phyloP scores from a whole-genome alignment of 2,329 filamentous ascomycete species.

The Pseudopyrenochaeta lycopersici region DNA sequence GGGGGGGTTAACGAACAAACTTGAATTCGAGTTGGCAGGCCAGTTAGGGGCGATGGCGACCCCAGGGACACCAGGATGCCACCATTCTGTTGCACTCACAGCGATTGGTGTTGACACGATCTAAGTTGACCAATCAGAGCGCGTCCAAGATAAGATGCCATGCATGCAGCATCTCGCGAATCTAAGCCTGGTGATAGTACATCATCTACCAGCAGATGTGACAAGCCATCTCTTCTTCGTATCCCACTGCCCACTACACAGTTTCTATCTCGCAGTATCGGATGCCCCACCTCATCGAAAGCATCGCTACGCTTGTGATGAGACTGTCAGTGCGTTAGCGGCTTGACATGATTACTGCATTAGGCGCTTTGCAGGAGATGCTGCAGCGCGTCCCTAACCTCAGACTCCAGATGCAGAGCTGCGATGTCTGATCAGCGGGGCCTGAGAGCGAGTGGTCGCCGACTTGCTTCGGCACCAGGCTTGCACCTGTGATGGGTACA shows the following conservation, averaged over 20 bases:
- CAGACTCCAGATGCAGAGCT: not conserved
- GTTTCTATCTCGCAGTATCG: not conserved
- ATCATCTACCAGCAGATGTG: not conserved
- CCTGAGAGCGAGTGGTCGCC: not conserved
- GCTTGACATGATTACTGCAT: conserved; percentile 3
- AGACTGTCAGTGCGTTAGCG: conserved; percentile 2
- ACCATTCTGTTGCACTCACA: not conserved
- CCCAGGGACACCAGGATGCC: too few species aligned
- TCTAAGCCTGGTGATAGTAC: not conserved
- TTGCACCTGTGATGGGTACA: too few species aligned
- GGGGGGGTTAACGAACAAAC: not conserved
- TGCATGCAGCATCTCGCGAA: not conserved
- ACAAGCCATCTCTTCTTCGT: not conserved
- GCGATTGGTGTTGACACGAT: too few species aligned
- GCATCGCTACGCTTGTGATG: conserved; percentile 1
- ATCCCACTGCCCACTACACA: not conserved
- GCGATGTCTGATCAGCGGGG: not conserved
- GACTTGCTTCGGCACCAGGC: not conserved
- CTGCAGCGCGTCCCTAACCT: not conserved
- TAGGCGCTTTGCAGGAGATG: conserved; percentile 9
- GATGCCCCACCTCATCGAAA: not conserved
- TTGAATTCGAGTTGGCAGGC: not conserved
- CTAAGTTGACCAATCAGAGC: not conserved
- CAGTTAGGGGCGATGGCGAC: too few species aligned
- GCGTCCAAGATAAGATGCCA: not conserved